A percentile compares a stretch with the other conserved stretches of the same genome.
phyloP scores from a whole-genome alignment of 2,329 filamentous ascomycete species.

The Triangularia verruculosa region DNA sequence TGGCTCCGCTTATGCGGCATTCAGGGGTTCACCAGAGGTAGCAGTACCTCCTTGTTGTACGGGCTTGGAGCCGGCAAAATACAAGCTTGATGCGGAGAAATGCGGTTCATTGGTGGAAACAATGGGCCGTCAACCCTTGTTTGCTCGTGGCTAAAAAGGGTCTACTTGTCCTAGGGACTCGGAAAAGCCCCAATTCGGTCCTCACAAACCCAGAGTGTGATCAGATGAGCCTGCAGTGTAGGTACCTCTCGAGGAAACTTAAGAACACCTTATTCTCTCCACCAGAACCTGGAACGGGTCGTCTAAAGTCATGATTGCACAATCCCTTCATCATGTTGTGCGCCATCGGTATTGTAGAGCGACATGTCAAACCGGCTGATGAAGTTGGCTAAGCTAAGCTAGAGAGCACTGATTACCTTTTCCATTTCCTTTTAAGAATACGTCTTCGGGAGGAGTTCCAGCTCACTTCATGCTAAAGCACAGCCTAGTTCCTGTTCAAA shows the following conservation, averaged over 20 bases:
- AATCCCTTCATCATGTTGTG: not conserved
- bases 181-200: not conserved
- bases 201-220: not conserved
- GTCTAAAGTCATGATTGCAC: not conserved
- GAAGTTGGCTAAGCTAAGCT: not conserved
- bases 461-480: not conserved
- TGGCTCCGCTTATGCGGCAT: not conserved
- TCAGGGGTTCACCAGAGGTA: not conserved
- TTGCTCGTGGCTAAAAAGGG: slow-evolving; percentile 4
- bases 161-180: not conserved
- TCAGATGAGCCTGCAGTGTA: too few species aligned
- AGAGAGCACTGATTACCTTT: not conserved
- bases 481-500: not conserved
- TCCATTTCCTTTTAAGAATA: not conserved
- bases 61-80: slow-evolving; percentile 8
- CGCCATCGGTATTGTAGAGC: not conserved
- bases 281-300: not conserved
- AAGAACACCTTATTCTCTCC: not conserved
- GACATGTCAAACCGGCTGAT: not conserved
- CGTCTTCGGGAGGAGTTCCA: not conserved
- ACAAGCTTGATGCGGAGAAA: not conserved
- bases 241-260: too few species aligned
- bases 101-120: slow-evolving; percentile 3
- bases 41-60: not conserved
- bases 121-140: not conserved